Conservation (phyloP, 179 eudicot genomes). For the Dionaea muscipula region DNA sequence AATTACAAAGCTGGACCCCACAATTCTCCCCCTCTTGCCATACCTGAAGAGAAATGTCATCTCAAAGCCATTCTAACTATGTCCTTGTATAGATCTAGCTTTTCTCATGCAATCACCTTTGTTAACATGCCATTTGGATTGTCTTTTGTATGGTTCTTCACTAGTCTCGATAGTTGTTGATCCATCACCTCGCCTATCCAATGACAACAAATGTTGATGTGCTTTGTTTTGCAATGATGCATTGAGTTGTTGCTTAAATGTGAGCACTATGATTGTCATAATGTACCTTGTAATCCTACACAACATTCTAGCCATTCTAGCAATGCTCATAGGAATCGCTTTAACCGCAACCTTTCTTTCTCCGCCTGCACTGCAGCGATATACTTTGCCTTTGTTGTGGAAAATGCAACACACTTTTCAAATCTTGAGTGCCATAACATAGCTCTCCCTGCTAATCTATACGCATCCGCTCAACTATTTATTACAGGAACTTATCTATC, state of each 20-base stretch:
- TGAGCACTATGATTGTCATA: background rate
- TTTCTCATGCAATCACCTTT: background rate
- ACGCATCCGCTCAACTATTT: too few relatives aligned
- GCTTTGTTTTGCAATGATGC: background rate
- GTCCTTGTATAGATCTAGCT: too few relatives aligned
- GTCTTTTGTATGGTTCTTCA: background rate
- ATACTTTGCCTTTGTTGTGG: background rate
- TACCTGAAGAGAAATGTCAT: too few relatives aligned
- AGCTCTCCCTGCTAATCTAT: too few relatives aligned
- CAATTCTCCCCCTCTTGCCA: too few relatives aligned
- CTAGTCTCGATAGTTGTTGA: background rate
- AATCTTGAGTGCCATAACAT: background rate
- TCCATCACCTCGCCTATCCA: background rate
- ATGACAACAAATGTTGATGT: background rate
- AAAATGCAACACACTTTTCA: background rate
- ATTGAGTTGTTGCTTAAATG: background rate
- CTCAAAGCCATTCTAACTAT: too few relatives aligned
- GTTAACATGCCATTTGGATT: slow-evolving; percentile 1
- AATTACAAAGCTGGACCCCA: too few relatives aligned
- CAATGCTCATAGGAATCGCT: background rate
- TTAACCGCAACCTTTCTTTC: background rate
- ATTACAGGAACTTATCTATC: too few relatives aligned
- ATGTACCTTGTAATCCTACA: background rate
- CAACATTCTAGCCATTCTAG: too few relatives aligned
- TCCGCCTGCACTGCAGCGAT: background rate